Base-by-base conservation (phyloP, 495 filamentous ascomycete species). In the Thermochaetoides thermophila region DNA sequence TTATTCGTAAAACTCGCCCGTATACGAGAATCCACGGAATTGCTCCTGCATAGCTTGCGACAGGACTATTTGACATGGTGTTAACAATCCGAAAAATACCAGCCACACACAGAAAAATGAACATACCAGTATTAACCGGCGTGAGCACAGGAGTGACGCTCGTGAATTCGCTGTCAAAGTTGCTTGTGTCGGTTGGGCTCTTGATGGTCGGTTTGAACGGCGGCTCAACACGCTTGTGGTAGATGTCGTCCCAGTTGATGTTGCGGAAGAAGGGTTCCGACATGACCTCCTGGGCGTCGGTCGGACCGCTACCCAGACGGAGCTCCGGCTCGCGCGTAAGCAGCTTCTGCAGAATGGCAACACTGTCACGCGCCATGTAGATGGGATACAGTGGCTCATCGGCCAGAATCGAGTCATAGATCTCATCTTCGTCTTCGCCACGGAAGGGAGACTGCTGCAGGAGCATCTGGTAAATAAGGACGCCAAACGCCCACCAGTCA, bases 401-500 rank as follows among this genome's bases (percentile, higher is more conserved):
- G 1, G 91, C 84, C 35, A 99, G 76, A 56, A 99, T 96, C 27
- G 89, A 87, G 49, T 99, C 89, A 69, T 99, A 99, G 41, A 99
- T 99, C 60, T 99, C 89, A 58, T 99, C 89, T 52, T 99, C 89
- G 50, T 99, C 89, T 53, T 99, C 89, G 48, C 89, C 89, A 50
- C 89, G 80, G 81, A 99, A 99, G 3, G 89, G 89, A 16, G 86
- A 95, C 52, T 99, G 89, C 49, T 99, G 89, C 25, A 99, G 74
- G 27, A 99, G 76, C 89, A 99, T 99, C 63, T 99, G 89, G 57
- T 99, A 99, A 42, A 99, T 99, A 39, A 99, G 65, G 21, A 99
- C 89, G 48, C 89, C 89, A 56, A 99, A 99, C n/a, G 89, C 89
- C 89, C 89, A 99, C 89, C 89, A 99, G 56, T 99, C 89, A 37